Percentiles rank a stretch among this genome's conserved stretches.
phyloP scores from a whole-genome alignment of 2,329 filamentous ascomycete species.

The Hymenoscyphus salicellus region DNA sequence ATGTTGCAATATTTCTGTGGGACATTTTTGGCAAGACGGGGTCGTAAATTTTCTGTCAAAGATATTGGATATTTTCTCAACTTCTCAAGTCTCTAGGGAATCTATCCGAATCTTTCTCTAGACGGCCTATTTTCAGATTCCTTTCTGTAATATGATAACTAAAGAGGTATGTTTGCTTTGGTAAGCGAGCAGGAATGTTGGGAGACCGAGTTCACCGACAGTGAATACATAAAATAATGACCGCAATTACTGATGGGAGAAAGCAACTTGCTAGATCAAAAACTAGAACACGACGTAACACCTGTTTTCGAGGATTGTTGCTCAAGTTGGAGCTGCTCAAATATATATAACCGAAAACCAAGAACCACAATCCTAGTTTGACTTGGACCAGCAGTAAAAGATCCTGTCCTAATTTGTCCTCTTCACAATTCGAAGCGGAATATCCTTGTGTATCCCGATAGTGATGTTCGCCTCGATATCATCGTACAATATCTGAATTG shows the following conservation, averaged over 20 bases:
- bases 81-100: too few species aligned
- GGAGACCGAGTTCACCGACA: not conserved
- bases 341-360: too few species aligned
- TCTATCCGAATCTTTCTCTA: too few species aligned
- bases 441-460: conserved; percentile 9
- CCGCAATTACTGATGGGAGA: not conserved
- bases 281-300: too few species aligned
- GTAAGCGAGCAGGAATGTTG: not conserved
- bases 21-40: too few species aligned
- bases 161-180: not conserved
- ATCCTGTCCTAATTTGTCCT: not conserved
- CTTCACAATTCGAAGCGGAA: conserved; percentile 7
- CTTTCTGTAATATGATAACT: too few species aligned
- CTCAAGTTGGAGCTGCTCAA: too few species aligned
- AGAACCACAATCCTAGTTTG: not conserved
- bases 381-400: not conserved
- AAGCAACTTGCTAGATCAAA: not conserved
- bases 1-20: too few species aligned
- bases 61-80: too few species aligned
- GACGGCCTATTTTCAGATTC: too few species aligned
- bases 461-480: conserved; percentile 8
- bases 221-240: not conserved
- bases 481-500: conserved; percentile 10
- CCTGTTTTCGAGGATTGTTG: too few species aligned
- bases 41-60: too few species aligned